phyloP scores from a whole-genome alignment of 1,284 basidiomycete species.

The Ceratobasidium sp. region DNA sequence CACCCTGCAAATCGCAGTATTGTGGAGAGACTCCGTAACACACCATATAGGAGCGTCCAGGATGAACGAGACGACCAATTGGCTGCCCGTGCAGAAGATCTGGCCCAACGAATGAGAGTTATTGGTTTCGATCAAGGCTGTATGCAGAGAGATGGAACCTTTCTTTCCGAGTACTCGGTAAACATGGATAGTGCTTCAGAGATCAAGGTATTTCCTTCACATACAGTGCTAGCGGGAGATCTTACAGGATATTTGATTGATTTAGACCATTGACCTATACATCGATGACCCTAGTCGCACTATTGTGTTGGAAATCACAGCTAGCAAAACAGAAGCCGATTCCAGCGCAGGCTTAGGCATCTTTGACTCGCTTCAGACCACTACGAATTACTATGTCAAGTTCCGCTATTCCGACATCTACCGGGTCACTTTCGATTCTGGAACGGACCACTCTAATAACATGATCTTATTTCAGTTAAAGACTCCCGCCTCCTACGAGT shows the following conservation, averaged over 20 bases:
- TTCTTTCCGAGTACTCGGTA: slow-evolving; percentile 60
- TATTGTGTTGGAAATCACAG: slow-evolving; percentile 5
- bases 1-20: slow-evolving; percentile 50
- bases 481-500: slow-evolving; percentile 50
- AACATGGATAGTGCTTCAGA: slow-evolving; percentile 49
- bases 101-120: slow-evolving; percentile 51
- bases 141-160: slow-evolving; percentile 61
- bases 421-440: slow-evolving; percentile 1
- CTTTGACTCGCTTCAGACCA: not conserved
- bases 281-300: slow-evolving; percentile 20
- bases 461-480: slow-evolving; percentile 13
- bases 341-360: not conserved
- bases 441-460: not conserved
- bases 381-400: not conserved
- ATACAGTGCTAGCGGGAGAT: slow-evolving; percentile 50
- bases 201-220: slow-evolving; percentile 49
- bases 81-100: slow-evolving; percentile 51
- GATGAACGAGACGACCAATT: slow-evolving; percentile 60
- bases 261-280: not conserved
- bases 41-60: slow-evolving; percentile 60
- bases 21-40: slow-evolving; percentile 55
- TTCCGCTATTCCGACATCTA: slow-evolving; percentile 30
- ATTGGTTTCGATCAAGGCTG: slow-evolving; percentile 61
- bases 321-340: not conserved
- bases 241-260: not conserved